These are phyloP conservation scores for Sicyos baderoa DNA, from an alignment of 306 rosid species.

Conservation along the genomic window DNA sequence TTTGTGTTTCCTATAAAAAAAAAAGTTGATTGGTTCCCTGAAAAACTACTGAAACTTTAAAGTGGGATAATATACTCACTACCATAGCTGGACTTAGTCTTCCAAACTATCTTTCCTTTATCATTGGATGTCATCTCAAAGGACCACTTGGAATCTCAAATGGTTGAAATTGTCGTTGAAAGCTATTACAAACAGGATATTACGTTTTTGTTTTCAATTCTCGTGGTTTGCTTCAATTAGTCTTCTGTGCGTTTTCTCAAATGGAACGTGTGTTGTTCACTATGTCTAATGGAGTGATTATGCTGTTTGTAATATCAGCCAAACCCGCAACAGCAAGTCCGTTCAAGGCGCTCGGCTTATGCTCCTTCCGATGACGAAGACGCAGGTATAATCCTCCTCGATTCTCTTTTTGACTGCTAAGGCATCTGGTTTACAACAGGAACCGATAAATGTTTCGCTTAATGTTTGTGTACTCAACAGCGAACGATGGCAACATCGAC, in stretches of 20 bases:
- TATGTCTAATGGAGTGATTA: neutral
- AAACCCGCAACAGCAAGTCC: conserved; percentile 74
- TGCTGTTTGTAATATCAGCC: conserved; percentile 49
- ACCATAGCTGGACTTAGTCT: no score
- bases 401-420: conserved; percentile 3
- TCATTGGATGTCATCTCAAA: no score
- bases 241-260: neutral
- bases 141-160: neutral
- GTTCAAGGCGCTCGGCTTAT: conserved; percentile 78
- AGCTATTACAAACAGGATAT: neutral
- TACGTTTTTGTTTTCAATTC: neutral
- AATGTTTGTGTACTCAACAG: conserved; percentile 23
- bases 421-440: conserved; percentile 7
- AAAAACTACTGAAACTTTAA: neutral
- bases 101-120: no score
- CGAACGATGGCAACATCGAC: conserved; percentile 25
- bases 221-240: neutral
- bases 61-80: neutral
- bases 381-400: conserved; percentile 44
- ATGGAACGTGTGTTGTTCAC: neutral
- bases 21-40: conserved; percentile 1
- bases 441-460: neutral
- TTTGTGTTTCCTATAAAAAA: no score
- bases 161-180: neutral
- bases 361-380: conserved; percentile 67